These are phyloP conservation scores for Chaetomium olivaceum DNA, from an alignment of 2,329 filamentous ascomycete genomes.

Conservation along the genomic window DNA sequence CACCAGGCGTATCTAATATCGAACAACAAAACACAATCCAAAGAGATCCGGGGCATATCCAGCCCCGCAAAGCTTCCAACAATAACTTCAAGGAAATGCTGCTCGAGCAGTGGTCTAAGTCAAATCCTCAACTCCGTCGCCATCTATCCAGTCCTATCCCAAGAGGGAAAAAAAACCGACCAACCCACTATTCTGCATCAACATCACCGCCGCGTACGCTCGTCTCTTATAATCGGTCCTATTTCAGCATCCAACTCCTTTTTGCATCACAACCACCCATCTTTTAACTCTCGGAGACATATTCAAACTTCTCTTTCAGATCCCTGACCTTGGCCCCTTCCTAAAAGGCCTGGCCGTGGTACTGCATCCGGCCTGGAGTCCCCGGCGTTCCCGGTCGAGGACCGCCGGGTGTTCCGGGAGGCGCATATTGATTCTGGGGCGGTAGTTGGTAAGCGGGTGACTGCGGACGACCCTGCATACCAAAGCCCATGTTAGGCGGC, in stretches of 20 bases:
- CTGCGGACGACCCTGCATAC: constrained; percentile 23
- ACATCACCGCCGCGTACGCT: not conserved
- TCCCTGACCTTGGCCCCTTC: constrained; percentile 24
- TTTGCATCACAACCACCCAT: not conserved
- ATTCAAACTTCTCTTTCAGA: constrained; percentile 26
- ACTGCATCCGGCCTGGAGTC: constrained; percentile 33
- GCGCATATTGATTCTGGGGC: constrained; percentile 36
- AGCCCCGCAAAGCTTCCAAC: constrained; percentile 17
- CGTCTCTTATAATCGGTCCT: not conserved
- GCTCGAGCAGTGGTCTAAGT: not conserved
- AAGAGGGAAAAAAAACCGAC: not conserved
- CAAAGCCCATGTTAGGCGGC: constrained; percentile 13
- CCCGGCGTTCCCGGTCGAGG: constrained; percentile 31
- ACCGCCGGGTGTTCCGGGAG: constrained; percentile 31
- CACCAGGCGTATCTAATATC: not conserved
- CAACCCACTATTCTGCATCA: not conserved
- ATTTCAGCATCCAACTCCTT: not conserved
- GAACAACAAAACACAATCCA: not conserved
- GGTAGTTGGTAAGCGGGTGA: constrained; percentile 31
- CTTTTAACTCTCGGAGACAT: not conserved
- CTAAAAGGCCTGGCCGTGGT: constrained; percentile 40
- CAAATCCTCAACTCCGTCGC: not conserved
- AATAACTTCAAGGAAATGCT: not conserved
- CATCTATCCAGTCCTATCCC: constrained; percentile 7
- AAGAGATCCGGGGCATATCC: constrained; percentile 8